Conservation (phyloP, 1,284 basidiomycete species). For the Meira nashicola region DNA sequence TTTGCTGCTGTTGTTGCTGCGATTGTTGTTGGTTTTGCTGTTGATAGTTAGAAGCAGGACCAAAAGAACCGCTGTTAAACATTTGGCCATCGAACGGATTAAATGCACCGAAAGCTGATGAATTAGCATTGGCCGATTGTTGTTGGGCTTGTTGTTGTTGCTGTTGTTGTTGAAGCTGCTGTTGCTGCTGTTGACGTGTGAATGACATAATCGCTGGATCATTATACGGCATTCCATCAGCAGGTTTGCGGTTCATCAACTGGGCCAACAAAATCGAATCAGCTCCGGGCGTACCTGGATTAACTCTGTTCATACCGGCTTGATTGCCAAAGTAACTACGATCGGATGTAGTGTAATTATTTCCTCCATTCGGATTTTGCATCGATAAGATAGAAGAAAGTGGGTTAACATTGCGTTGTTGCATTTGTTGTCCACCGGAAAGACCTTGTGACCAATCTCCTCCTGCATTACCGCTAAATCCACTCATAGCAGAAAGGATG, state of each 20-base stretch:
- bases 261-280: constrained; percentile 22
- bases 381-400: too few species aligned
- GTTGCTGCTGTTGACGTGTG: constrained; percentile 32
- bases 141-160: constrained; percentile 13
- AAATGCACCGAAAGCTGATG: not conserved
- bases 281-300: too few species aligned
- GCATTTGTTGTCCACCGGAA: too few species aligned
- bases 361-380: too few species aligned
- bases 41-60: not conserved
- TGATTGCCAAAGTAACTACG: too few species aligned
- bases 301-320: too few species aligned
- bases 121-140: constrained; percentile 2
- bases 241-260: constrained; percentile 24
- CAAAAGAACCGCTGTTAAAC: not conserved
- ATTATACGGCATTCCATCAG: constrained; percentile 10
- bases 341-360: too few species aligned
- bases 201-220: constrained; percentile 46
- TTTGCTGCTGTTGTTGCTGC: constrained; percentile 26
- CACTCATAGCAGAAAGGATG: not conserved
- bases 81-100: not conserved
- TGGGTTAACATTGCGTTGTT: too few species aligned
- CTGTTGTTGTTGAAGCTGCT: constrained; percentile 21
- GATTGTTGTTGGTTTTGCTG: constrained; percentile 21
- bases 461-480: too few species aligned
- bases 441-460: too few species aligned